A percentile compares a stretch with the other conserved stretches of the same genome.
Evolutionary conservation across 257 asterid genomes (phyloP).

Genomic region (Plantago ovata): DNA sequence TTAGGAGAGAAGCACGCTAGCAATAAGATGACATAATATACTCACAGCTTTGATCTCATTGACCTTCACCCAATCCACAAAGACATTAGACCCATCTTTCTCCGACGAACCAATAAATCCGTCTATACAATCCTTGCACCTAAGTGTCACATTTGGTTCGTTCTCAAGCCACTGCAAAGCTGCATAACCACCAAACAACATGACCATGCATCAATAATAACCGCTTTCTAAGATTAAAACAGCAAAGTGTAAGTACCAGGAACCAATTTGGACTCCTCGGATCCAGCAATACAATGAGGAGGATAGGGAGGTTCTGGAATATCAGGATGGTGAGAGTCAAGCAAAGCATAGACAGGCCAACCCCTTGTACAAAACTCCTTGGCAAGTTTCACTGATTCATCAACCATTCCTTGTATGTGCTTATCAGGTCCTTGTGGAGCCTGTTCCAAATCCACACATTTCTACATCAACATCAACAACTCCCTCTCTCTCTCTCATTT

Average conservation of each 20-base stretch:
- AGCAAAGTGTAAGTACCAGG: slow-evolving; percentile 40
- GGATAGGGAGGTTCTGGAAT: slow-evolving; percentile 91
- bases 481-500: no score
- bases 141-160: slow-evolving; percentile 67
- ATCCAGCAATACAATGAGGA: slow-evolving; percentile 83
- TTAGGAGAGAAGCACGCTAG: background rate
- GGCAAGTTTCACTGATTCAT: slow-evolving; percentile 70
- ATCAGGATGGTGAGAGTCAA: slow-evolving; percentile 81
- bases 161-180: slow-evolving; percentile 83
- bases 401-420: slow-evolving; percentile 80
- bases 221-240: background rate
- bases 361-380: slow-evolving; percentile 51
- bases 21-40: background rate
- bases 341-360: slow-evolving; percentile 79
- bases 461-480: slow-evolving; percentile 8
- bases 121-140: slow-evolving; percentile 79
- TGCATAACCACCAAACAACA: slow-evolving; percentile 30
- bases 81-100: slow-evolving; percentile 80
- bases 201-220: background rate
- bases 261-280: slow-evolving; percentile 73
- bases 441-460: slow-evolving; percentile 29
- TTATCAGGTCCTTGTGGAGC: slow-evolving; percentile 72
- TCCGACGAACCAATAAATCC: slow-evolving; percentile 82
- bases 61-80: slow-evolving; percentile 82
- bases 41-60: slow-evolving; percentile 65